A percentile compares a stretch with the other conserved stretches of the same genome.
Conservation (phyloP, 179 eudicot species). For the Kewa caespitosa region DNA sequence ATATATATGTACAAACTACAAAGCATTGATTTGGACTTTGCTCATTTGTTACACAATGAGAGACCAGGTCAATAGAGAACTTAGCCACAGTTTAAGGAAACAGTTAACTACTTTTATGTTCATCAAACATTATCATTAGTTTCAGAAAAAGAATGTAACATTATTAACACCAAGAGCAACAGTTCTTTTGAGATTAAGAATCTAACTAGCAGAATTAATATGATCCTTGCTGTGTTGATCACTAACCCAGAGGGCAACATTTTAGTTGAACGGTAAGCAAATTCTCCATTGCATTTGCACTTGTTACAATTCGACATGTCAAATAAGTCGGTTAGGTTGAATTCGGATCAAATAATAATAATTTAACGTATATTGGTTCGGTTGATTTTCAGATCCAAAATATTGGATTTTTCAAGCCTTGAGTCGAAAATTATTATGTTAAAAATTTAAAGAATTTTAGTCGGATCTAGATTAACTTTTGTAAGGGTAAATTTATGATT, state of each 20-base stretch:
- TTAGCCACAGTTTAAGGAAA: constrained; percentile 13
- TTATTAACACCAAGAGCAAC: background rate
- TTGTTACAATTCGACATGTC: background rate
- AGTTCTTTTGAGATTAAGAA: background rate
- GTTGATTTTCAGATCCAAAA: background rate
- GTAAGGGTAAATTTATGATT: too few relatives aligned
- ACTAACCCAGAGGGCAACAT: constrained; percentile 72
- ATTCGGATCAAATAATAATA: background rate
- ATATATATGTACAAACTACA: too few relatives aligned
- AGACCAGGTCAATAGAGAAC: constrained; percentile 14
- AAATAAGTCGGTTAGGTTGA: background rate
- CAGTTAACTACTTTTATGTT: background rate
- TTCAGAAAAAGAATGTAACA: too few relatives aligned
- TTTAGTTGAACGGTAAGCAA: constrained; percentile 64
- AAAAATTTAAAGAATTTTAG: background rate
- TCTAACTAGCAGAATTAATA: constrained; percentile 15
- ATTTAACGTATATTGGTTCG: background rate
- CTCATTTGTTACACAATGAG: background rate
- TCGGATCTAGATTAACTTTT: too few relatives aligned
- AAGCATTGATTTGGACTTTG: background rate
- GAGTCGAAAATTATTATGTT: too few relatives aligned
- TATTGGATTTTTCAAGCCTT: background rate
- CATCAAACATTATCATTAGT: background rate
- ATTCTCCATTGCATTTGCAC: background rate
- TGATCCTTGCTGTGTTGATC: constrained; percentile 69